Base-by-base conservation (phyloP, 2,329 filamentous ascomycete species). In the Coniochaeta pulveracea region DNA sequence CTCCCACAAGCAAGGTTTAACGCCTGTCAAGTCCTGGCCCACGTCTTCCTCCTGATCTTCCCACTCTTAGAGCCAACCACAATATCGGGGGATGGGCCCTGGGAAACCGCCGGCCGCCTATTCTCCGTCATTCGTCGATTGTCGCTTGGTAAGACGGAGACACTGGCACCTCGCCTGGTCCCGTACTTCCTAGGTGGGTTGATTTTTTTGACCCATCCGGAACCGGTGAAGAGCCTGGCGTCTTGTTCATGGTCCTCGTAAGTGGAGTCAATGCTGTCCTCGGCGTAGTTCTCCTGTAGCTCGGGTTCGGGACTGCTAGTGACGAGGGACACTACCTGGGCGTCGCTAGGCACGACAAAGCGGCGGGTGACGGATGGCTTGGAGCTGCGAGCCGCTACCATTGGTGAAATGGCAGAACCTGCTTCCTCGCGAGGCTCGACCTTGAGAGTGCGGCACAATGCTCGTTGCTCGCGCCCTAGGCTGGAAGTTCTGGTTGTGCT, bases 191-290 rank as follows among this genome's bases (percentile, higher is more conserved):
- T 12, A 16, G 11, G n/a, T 19, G 18, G 14, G 27, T 33, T n/a
- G n/a, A n/a, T n/a, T 33, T 48, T 47, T 34, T 39, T 41, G n/a
- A 41, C 40, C 44, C 42, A 42, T 11, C 43, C 40, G 2, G 36
- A 21, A 1, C 41, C 41, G 8, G 16, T 32, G 6, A 40, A 38
- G 29, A 44, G 27, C 16, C 26, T 18, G 5, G 34, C 26, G 5
- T 41, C 37, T 16, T 43, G 10, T 22, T 35, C 14, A 38, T 34
- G 6, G 11, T 43, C 45, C 19, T 47, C 40, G 23, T 58, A 57
- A 1, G 48, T 57, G 15, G 42, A 49, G 34, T 62, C 57, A 21
- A 57, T 43, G n/a, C 50, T 50, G 9, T 61, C 58, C 21, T 60
- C 57, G 2, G 55, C 54, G 29, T 60, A 57, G 33, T 55, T 28